Conservation (phyloP, 345 rosid species). For the Psidium guajava region DNA sequence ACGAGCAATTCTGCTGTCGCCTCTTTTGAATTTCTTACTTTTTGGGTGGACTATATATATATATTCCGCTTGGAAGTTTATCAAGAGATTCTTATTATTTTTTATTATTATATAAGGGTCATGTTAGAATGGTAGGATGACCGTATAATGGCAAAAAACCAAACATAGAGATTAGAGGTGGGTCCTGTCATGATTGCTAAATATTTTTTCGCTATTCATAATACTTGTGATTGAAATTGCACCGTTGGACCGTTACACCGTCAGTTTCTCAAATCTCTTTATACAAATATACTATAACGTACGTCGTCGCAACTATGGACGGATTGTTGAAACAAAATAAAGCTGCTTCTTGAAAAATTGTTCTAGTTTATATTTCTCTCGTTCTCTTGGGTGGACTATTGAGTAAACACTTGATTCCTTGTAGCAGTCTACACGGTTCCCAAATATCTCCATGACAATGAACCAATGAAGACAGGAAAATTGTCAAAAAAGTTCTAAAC, state of each 20-base stretch:
- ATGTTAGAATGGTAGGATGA: too few species aligned
- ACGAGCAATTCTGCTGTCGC: not conserved
- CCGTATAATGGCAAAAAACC: too few species aligned
- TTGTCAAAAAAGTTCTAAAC: too few species aligned
- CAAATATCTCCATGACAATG: not conserved
- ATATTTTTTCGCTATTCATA: too few species aligned
- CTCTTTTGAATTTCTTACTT: not conserved
- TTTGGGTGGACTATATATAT: not conserved
- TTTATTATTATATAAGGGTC: too few species aligned
- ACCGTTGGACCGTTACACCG: too few species aligned
- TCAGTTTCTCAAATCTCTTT: too few species aligned
- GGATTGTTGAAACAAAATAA: not conserved
- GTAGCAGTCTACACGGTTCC: not conserved
- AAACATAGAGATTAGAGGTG: too few species aligned
- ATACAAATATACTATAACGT: too few species aligned
- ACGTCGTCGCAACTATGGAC: not conserved
- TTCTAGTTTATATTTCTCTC: not conserved
- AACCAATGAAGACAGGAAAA: not conserved
- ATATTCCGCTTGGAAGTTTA: not conserved
- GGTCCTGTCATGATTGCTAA: too few species aligned
- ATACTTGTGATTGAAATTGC: too few species aligned
- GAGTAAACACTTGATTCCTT: not conserved
- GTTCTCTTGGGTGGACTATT: not conserved
- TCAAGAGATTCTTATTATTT: too few species aligned
- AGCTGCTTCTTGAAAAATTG: not conserved